phyloP scores from a whole-genome alignment of 2,329 filamentous ascomycete genomes.

The Verticillium tricorpus region DNA sequence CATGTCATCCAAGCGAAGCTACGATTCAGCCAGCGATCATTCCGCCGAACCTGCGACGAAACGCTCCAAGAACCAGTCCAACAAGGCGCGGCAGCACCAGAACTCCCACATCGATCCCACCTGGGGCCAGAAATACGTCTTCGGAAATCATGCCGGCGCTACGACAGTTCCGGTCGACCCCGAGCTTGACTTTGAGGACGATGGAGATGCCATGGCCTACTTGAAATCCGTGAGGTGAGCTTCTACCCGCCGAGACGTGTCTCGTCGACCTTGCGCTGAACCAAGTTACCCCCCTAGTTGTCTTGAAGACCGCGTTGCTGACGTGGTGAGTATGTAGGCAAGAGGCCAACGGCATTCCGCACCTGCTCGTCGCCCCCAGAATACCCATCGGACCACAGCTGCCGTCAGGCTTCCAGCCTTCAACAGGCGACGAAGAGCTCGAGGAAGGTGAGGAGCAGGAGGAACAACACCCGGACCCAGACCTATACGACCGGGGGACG shows the following conservation, averaged over 20 bases:
- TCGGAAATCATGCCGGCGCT: constrained; percentile 53
- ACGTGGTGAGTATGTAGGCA: constrained; percentile 57
- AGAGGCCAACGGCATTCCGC: constrained; percentile 70
- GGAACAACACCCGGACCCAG: constrained; percentile 29
- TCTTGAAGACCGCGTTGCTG: constrained; percentile 28
- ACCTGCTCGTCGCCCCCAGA: constrained; percentile 62
- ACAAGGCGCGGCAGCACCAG: constrained; percentile 33
- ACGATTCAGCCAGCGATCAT: constrained; percentile 24
- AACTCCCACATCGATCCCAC: constrained; percentile 53
- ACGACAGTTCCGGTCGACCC: constrained; percentile 43
- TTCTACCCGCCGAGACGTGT: constrained; percentile 1
- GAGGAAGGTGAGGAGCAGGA: constrained; percentile 21
- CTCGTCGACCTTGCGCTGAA: background rate
- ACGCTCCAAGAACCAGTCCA: constrained; percentile 18
- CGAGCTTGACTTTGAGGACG: constrained; percentile 63
- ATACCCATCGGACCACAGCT: constrained; percentile 47
- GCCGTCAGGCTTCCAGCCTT: constrained; percentile 30
- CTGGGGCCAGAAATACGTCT: constrained; percentile 69
- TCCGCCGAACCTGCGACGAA: constrained; percentile 16
- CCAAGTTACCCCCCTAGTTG: constrained; percentile 7
- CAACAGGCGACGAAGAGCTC: constrained; percentile 12
- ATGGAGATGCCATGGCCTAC: constrained; percentile 65
- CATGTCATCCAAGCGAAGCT: constrained; percentile 32
- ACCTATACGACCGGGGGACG: constrained; percentile 42
- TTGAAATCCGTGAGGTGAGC: constrained; percentile 66